These are phyloP conservation scores for Pseudozyma tsukubaensis DNA, from an alignment of 1,284 basidiomycete genomes.

Conservation along the genomic window DNA sequence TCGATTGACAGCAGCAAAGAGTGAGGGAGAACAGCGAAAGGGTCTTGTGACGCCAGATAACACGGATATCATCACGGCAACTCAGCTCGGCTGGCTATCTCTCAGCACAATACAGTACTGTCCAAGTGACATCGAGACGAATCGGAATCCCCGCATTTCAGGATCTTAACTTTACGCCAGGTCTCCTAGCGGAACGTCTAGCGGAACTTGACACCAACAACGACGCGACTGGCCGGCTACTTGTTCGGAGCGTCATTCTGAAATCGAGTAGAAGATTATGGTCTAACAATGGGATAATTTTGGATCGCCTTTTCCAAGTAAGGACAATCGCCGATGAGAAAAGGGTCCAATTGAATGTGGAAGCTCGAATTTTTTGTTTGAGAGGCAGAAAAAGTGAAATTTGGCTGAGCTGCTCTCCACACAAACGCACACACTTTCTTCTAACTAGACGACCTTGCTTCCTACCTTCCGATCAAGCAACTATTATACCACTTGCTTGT, in stretches of 20 bases:
- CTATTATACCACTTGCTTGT: not conserved
- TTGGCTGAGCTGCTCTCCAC: conserved; percentile 1
- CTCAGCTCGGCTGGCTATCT: not conserved
- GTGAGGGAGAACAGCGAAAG: not conserved
- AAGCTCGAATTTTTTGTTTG: not conserved
- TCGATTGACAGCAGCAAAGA: no score
- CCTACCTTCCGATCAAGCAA: not conserved
- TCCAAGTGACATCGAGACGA: not conserved
- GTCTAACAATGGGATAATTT: not conserved
- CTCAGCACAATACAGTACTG: no score
- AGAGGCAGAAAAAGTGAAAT: not conserved
- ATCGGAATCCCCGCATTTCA: conserved; percentile 1
- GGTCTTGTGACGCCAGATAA: not conserved
- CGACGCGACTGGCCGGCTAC: conserved; percentile 22
- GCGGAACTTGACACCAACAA: conserved; percentile 20
- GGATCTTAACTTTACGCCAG: conserved; percentile 34
- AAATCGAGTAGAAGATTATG: not conserved
- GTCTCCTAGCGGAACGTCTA: conserved; percentile 36
- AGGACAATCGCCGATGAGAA: conserved; percentile 9
- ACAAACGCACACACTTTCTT: not conserved
- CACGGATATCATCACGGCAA: conserved; percentile 37
- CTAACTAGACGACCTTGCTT: not conserved
- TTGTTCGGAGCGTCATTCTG: conserved; percentile 23
- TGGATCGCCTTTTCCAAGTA: no score
- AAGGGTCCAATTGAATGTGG: conserved; percentile 16